Base-by-base conservation (phyloP, 1,139 yeast species). In the Trichomonascaceae sp. region DNA sequence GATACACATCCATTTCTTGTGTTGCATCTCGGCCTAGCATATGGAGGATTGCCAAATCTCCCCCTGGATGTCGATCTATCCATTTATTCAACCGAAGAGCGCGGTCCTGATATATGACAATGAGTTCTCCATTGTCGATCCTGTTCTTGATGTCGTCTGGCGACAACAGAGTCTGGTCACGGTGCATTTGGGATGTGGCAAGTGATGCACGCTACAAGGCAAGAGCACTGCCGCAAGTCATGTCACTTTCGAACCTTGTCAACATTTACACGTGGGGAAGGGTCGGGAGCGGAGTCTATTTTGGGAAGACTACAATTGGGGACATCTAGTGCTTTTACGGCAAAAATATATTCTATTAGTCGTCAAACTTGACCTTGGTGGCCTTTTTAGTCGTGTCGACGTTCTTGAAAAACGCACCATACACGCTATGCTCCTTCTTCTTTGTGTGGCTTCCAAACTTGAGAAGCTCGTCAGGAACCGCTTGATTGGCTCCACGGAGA, bases 371-470 rank as follows among this genome's bases (percentile, higher is more conserved):
- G 51, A 85, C 82, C 69, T 87, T 87, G 62, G 82, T 87, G 32
- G 96, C 93, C 54, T 85, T 81, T 57, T 79, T 77, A 43, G 72
- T 64, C 69, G 81, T 69, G 52, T 84, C 97, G 37, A 87, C 89
- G 53, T 87, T 85, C 57, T 87, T 89, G 66, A 65, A 89, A 65
- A 89, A 89, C 0, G 97, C 96, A 46, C 98, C 98, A 50, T 89
- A 89, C 8, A 87, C 95, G 44, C 89, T 74, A 53, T 89, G 98
- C 47, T 85, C 85, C 67, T 89, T 89, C 76, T 84, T 87, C 65
- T 89, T 89, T 18, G 98, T 89, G 60, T 89, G 97, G 13, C 95
- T 85, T 31, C 99, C 99, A 50, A 87, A 89, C 58, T 87, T 89
- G 55, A 84, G 69, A 53, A 89, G 67, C 41, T 85, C 98, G 36